Evolutionary conservation across 2,329 filamentous ascomycete species (phyloP).

Genomic region (Aspergillus sp.): DNA sequence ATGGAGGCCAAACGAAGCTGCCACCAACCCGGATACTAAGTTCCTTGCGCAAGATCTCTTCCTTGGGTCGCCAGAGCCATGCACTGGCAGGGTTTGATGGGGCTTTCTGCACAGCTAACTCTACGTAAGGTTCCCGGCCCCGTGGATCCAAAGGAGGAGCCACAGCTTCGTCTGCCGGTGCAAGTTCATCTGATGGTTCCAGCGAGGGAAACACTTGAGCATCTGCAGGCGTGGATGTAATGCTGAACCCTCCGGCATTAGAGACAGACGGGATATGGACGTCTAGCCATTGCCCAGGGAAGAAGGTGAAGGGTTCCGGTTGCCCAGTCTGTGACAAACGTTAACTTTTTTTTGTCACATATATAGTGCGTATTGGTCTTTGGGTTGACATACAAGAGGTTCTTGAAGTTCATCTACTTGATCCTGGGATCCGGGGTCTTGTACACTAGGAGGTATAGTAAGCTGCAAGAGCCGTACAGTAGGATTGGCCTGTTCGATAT

Average conservation of each 20-base stretch:
- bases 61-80: slow-evolving; percentile 67
- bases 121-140: slow-evolving; percentile 57
- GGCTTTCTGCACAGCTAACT: slow-evolving; percentile 75
- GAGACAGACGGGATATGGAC: slow-evolving; percentile 68
- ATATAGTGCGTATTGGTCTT: background rate
- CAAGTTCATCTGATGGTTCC: slow-evolving; percentile 17
- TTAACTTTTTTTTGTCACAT: background rate
- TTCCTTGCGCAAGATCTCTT: slow-evolving; percentile 57
- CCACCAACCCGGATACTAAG: slow-evolving; percentile 74
- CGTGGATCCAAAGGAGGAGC: slow-evolving; percentile 21
- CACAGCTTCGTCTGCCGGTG: slow-evolving; percentile 20
- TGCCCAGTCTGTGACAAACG: slow-evolving; percentile 18
- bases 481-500: slow-evolving; percentile 65
- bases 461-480: slow-evolving; percentile 69
- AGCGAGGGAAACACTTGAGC: slow-evolving; percentile 40
- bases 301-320: slow-evolving; percentile 57
- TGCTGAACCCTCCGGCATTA: slow-evolving; percentile 82
- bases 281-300: slow-evolving; percentile 86
- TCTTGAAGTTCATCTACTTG: slow-evolving; percentile 23
- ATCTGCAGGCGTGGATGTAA: slow-evolving; percentile 70
- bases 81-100: slow-evolving; percentile 69
- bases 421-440: slow-evolving; percentile 24
- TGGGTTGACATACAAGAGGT: slow-evolving; percentile 47
- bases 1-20: slow-evolving; percentile 73
- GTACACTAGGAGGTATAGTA: slow-evolving; percentile 50